Evolutionary conservation across 176 grass and related monocot species (phyloP).

Genomic region (Eragrostis curvula): DNA sequence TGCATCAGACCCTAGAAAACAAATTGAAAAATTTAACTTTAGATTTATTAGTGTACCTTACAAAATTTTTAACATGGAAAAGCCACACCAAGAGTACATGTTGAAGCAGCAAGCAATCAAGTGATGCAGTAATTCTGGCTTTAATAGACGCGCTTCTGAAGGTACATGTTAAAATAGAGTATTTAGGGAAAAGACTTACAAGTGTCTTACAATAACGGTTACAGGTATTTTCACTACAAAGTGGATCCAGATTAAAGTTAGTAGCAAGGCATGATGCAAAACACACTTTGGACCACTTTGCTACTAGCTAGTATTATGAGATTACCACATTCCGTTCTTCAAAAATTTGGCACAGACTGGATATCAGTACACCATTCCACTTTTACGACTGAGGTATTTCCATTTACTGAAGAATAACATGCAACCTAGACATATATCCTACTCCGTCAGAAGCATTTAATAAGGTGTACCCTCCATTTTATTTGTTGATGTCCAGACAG

Average conservation of each 20-base stretch:
- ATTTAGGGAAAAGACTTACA: constrained; percentile 17
- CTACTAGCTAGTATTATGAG: not conserved
- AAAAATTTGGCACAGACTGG: not conserved
- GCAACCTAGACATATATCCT: constrained; percentile 25
- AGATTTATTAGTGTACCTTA: constrained; percentile 4
- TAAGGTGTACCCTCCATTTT: not conserved
- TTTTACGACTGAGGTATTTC: constrained; percentile 25
- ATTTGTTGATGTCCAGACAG: too few relatives aligned
- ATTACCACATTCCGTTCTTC: not conserved
- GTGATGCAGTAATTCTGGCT: not conserved
- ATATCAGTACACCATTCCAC: constrained; percentile 9
- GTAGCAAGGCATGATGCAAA: constrained; percentile 17
- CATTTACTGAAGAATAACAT: constrained; percentile 21
- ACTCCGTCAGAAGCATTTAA: constrained; percentile 29
- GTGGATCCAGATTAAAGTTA: constrained; percentile 10
- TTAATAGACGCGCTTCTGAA: not conserved
- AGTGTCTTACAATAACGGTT: not conserved
- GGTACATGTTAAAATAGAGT: constrained; percentile 22
- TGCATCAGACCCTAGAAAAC: constrained; percentile 80
- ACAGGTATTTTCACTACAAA: constrained; percentile 14
- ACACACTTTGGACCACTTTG: not conserved
- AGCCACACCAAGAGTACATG: not conserved
- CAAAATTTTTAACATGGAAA: constrained; percentile 1
- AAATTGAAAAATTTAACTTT: constrained; percentile 24
- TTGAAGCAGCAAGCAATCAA: constrained; percentile 7